Evolutionary conservation across 169 alveolate genomes (phyloP).

Genomic region (Plasmodium reichenowi): DNA sequence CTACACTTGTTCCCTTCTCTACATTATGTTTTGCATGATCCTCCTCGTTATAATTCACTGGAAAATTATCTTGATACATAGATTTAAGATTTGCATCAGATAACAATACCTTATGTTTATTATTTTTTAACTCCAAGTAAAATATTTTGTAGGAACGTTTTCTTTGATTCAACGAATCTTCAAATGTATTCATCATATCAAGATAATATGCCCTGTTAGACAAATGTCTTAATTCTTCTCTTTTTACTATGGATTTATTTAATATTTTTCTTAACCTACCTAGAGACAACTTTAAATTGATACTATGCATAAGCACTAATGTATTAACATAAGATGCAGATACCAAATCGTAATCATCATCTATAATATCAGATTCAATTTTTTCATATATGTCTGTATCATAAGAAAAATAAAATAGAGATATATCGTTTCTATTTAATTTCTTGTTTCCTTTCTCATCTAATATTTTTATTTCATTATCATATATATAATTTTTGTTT

Average conservation of each 20-base stretch:
- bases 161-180: conserved; percentile 11
- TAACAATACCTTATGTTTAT: neutral
- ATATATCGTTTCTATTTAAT: neutral
- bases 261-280: conserved; percentile 12
- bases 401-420: conserved; percentile 28
- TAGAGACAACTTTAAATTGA: conserved; percentile 18
- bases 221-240: conserved; percentile 7
- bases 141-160: neutral
- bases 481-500: neutral
- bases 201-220: conserved; percentile 2
- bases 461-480: neutral
- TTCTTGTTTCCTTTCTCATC: neutral
- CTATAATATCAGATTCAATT: neutral
- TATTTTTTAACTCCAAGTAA: neutral
- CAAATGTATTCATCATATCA: conserved; percentile 2
- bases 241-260: neutral
- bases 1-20: neutral
- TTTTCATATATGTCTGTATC: neutral
- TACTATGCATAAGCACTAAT: conserved; percentile 7
- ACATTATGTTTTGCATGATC: neutral
- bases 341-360: neutral
- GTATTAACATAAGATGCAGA: conserved; percentile 33
- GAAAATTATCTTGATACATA: too few relatives aligned
- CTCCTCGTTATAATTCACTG: too few relatives aligned
- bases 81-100: neutral